Evolutionary conservation across 2,329 filamentous ascomycete genomes (phyloP), one percentile per base, ranked within the genome.

Genomic region (Penicillium crustosum): DNA sequence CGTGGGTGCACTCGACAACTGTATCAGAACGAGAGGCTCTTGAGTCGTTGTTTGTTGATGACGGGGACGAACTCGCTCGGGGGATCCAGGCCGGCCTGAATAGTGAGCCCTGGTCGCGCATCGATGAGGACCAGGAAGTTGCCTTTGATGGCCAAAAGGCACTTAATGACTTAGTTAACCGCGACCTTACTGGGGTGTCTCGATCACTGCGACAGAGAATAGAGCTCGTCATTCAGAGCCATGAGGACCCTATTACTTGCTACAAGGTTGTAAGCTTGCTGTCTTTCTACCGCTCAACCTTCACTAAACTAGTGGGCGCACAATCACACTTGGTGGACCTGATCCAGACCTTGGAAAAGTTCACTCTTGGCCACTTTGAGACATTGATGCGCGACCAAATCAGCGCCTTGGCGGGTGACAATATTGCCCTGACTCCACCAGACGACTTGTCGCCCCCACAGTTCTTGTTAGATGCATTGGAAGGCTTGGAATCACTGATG

Each of bases 1-100:
- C 94, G 6, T 99, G 94, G 94, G 87, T 89, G 6, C 94, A 99
- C 73, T 96, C 94, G 0, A 90, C 93, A 3, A 89, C 93, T 0
- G 94, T 99, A 1, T 95, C 93, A 33, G 94, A 99, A 74, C 85
- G 90, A 52, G 94, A 99, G 75, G 92, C 93, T 0, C 81, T 99
- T 6, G 93, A 97, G 73, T 86, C 91, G 2, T 80, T 99, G 0
- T 99, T 99, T 70, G 88, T 97, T 42, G 89, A 89, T 0, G 93
- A 97, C 61, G 93, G 90, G 2, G 90, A 94, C 61, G 91, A 96
- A 68, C 90, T 97, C 56, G 89, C 89, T 27, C 90, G 87, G 62
- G 91, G 89, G 0, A 87, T 97, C 27, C 86, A 91, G 69, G 87
- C 88, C 43, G 91, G 91, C 0, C 82, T 90, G 33, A 88, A 91